A percentile compares a stretch with the other conserved stretches of the same genome.
Evolutionary conservation across 2,329 filamentous ascomycete genomes (phyloP).

Genomic region (Pseudocercospora pini-densiflorae): DNA sequence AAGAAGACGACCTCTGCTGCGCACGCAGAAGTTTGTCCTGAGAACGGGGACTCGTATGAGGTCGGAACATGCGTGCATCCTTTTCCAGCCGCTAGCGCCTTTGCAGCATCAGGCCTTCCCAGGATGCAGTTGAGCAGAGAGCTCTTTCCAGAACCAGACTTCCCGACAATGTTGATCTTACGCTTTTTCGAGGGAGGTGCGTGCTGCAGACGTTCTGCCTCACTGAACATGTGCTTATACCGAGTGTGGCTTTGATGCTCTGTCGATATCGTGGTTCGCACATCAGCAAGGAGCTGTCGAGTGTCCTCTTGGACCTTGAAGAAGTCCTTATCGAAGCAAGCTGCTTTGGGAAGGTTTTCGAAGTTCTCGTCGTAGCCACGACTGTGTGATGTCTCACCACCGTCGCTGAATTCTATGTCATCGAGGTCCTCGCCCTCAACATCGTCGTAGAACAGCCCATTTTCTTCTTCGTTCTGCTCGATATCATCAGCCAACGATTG

Average conservation of each 20-base stretch:
- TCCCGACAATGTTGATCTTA: slow-evolving; percentile 17
- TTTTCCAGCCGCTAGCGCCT: slow-evolving; percentile 4
- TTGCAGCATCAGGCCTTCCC: slow-evolving; percentile 3
- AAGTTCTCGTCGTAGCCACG: not conserved
- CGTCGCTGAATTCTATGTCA: too few species aligned
- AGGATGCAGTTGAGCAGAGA: slow-evolving; percentile 15
- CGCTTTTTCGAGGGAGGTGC: slow-evolving; percentile 7
- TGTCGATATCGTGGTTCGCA: not conserved
- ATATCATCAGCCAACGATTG: too few species aligned
- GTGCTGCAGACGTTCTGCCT: not conserved
- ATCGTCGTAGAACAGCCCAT: too few species aligned
- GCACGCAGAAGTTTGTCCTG: not conserved
- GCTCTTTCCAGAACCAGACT: slow-evolving; percentile 20
- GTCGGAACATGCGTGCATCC: slow-evolving; percentile 19
- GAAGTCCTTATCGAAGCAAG: slow-evolving; percentile 6
- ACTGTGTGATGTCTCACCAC: too few species aligned
- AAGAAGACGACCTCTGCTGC: slow-evolving; percentile 11
- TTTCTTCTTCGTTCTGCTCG: too few species aligned
- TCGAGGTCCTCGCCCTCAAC: not conserved
- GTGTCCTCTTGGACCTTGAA: not conserved
- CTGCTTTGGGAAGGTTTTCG: not conserved
- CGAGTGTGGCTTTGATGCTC: not conserved
- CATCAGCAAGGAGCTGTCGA: not conserved
- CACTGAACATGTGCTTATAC: not conserved
- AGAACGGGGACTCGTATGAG: slow-evolving; percentile 8